Evolutionary conservation across 768 basidiomycete species (phyloP).

Genomic region (Auricularia heimuer): DNA sequence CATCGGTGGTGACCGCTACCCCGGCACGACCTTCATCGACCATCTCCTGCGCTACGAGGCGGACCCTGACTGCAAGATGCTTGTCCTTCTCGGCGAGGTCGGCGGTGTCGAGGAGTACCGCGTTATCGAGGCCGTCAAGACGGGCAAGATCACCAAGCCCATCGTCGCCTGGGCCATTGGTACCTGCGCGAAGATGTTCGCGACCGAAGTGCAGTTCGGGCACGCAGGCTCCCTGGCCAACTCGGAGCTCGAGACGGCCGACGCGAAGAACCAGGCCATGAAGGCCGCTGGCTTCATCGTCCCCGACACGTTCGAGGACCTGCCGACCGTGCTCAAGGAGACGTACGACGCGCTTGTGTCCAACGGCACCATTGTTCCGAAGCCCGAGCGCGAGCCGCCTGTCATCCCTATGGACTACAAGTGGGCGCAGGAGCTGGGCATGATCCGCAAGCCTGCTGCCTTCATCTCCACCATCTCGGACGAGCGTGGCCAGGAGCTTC

Average conservation of each 20-base stretch:
- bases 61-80: conserved; percentile 97
- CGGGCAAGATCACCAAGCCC: conserved; percentile 90
- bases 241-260: conserved; percentile 94
- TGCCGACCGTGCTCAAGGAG: conserved; percentile 74
- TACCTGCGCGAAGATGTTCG: conserved; percentile 99
- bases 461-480: conserved; percentile 99
- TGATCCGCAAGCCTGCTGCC: conserved; percentile 97
- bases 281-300: conserved; percentile 91
- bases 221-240: conserved; percentile 98
- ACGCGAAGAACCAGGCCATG: conserved; percentile 97
- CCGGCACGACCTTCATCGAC: conserved; percentile 97
- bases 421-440: conserved; percentile 97
- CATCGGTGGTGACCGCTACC: conserved; percentile 99
- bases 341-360: conserved; percentile 77
- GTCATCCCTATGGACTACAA: conserved; percentile 99
- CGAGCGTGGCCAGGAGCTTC: conserved; percentile 95
- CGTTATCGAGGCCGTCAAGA: conserved; percentile 95
- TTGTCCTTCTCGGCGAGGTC: conserved; percentile 96
- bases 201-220: conserved; percentile 98
- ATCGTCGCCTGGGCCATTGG: conserved; percentile 99
- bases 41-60: conserved; percentile 95
- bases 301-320: conserved; percentile 94
- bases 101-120: conserved; percentile 99
- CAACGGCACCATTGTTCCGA: conserved; percentile 54
- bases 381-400: conserved; percentile 79